These are phyloP conservation scores for Calycina herbarum DNA, from an alignment of 2,329 filamentous ascomycete species.

Conservation along the genomic window DNA sequence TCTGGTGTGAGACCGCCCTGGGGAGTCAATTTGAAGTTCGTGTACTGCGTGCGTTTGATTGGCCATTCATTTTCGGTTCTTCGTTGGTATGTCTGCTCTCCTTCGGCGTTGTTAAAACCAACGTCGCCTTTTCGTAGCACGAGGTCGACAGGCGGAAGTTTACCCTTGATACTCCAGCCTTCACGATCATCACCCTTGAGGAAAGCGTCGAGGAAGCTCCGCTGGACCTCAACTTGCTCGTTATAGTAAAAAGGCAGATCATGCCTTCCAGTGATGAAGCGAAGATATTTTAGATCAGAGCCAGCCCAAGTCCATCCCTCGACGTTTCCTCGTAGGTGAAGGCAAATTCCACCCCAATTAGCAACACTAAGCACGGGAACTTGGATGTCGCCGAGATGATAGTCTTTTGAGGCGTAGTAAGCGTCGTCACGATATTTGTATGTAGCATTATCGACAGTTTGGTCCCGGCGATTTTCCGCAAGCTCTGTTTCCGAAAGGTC, in stretches of 20 bases:
- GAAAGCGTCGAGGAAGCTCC: constrained; percentile 69
- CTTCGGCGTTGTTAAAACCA: constrained; percentile 63
- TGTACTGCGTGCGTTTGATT: constrained; percentile 64
- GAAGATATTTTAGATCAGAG: constrained; percentile 66
- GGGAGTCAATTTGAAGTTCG: constrained; percentile 53
- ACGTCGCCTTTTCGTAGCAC: constrained; percentile 66
- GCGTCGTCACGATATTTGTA: constrained; percentile 56
- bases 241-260: constrained; percentile 72
- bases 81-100: constrained; percentile 55
- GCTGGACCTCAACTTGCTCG: constrained; percentile 67
- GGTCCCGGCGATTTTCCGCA: constrained; percentile 41
- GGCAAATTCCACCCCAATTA: constrained; percentile 70
- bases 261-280: constrained; percentile 69
- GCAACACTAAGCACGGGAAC: constrained; percentile 67
- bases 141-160: constrained; percentile 59
- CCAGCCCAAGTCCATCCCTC: constrained; percentile 64
- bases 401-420: constrained; percentile 44
- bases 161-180: constrained; percentile 58
- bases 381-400: constrained; percentile 63
- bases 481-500: constrained; percentile 51
- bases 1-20: background rate
- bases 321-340: constrained; percentile 69
- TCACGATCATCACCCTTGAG: constrained; percentile 64
- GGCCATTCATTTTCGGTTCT: constrained; percentile 66
- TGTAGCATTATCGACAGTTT: constrained; percentile 46